phyloP scores from a whole-genome alignment of 176 grass and related monocot species.

The Avena sativa region DNA sequence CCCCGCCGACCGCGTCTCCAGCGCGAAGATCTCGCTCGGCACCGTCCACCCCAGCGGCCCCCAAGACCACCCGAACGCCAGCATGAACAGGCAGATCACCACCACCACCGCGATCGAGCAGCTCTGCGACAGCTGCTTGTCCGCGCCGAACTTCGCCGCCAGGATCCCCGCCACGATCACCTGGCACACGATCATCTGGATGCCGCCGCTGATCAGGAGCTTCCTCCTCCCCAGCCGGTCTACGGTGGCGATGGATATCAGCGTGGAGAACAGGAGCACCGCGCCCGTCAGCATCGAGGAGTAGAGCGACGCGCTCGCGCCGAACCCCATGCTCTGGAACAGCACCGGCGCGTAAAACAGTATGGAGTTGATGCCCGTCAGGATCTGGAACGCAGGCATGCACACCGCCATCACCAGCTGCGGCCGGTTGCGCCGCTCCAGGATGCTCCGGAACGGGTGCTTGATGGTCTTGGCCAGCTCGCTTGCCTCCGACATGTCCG shows the following conservation, averaged over 20 bases:
- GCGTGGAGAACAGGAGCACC: conserved; percentile 62
- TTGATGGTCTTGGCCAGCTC: conserved; percentile 84
- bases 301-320: conserved; percentile 70
- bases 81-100: conserved; percentile 91
- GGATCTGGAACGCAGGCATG: conserved; percentile 94
- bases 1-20: conserved; percentile 89
- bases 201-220: conserved; percentile 78
- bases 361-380: conserved; percentile 94
- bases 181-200: conserved; percentile 94
- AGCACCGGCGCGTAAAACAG: conserved; percentile 95
- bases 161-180: conserved; percentile 81
- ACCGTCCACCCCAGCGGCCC: conserved; percentile 90
- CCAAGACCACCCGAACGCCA: conserved; percentile 95
- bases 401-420: conserved; percentile 89
- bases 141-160: conserved; percentile 62
- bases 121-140: conserved; percentile 70
- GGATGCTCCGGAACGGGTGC: conserved; percentile 91
- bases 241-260: conserved; percentile 47
- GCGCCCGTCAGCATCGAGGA: conserved; percentile 89
- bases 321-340: conserved; percentile 98
- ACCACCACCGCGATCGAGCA: conserved; percentile 78
- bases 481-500: conserved; percentile 85
- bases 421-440: conserved; percentile 78
- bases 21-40: conserved; percentile 91
- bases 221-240: neutral